These are phyloP conservation scores for Ophiostoma tasmaniense DNA, from an alignment of 2,329 filamentous ascomycete genomes.

Conservation along the genomic window DNA sequence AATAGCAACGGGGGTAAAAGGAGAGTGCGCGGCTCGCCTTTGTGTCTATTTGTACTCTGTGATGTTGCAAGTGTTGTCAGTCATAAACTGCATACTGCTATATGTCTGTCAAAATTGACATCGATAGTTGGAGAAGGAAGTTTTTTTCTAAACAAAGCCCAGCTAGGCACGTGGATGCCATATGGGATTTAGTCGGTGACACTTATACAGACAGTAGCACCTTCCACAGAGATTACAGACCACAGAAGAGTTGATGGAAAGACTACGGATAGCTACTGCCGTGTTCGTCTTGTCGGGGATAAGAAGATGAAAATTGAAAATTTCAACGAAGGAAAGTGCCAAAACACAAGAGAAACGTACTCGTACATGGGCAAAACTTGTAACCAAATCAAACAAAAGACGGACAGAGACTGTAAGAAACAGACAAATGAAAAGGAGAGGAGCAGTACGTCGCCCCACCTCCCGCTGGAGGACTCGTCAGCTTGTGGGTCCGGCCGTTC, in stretches of 20 bases:
- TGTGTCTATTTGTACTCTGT: background rate
- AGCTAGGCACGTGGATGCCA: background rate
- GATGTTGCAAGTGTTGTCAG: no score
- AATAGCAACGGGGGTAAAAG: background rate
- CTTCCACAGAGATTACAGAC: no score
- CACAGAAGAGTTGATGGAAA: background rate
- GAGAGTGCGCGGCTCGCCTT: background rate
- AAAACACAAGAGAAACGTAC: background rate
- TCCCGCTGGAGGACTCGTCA: slow-evolving; percentile 13
- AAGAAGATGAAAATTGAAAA: background rate
- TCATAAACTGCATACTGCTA: no score
- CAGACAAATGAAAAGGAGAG: background rate
- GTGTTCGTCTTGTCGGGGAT: background rate
- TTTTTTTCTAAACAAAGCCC: background rate
- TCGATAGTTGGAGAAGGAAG: no score
- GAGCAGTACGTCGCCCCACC: background rate
- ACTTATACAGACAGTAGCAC: no score
- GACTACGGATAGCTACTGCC: background rate
- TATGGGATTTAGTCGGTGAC: background rate
- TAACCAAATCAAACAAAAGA: background rate
- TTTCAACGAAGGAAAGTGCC: background rate
- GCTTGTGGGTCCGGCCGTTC: slow-evolving; percentile 13
- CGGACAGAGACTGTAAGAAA: background rate
- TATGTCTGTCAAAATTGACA: no score
- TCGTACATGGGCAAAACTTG: background rate